phyloP scores from a whole-genome alignment of 2,329 filamentous ascomycete genomes.

The Cladophialophora exuberans region DNA sequence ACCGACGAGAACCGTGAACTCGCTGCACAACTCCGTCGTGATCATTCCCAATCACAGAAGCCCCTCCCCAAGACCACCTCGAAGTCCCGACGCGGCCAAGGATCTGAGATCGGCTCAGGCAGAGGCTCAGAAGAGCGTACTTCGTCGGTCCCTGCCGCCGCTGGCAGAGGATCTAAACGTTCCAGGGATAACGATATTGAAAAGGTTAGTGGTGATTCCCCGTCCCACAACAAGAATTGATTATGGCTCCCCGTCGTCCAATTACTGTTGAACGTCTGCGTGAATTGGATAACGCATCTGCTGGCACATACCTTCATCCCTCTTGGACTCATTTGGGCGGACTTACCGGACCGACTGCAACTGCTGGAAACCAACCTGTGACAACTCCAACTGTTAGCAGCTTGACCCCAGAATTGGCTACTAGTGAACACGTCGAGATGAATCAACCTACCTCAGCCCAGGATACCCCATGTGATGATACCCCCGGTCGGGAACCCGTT shows the following conservation, averaged over 20 bases:
- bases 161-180: conserved; percentile 48
- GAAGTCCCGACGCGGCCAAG: conserved; percentile 37
- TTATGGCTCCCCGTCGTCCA: not conserved
- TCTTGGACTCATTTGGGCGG: too few species aligned
- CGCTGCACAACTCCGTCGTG: conserved; percentile 57
- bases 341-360: too few species aligned
- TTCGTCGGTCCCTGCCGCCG: conserved; percentile 47
- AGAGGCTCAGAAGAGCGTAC: conserved; percentile 51
- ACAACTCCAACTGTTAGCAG: too few species aligned
- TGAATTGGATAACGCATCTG: not conserved
- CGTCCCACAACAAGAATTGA: conserved; percentile 1
- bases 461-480: too few species aligned
- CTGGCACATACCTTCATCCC: too few species aligned
- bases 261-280: conserved; percentile 1
- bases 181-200: conserved; percentile 52
- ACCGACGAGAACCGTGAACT: conserved; percentile 94
- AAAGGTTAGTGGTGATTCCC: conserved; percentile 42
- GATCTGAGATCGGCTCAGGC: conserved; percentile 47
- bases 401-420: too few species aligned
- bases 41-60: conserved; percentile 34
- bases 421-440: too few species aligned
- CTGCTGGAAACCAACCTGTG: too few species aligned
- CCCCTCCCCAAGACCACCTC: conserved; percentile 32
- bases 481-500: too few species aligned
- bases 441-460: too few species aligned